Percentiles rank a stretch among this genome's conserved stretches.
Evolutionary conservation across 345 rosid genomes (phyloP).

Genomic region (Excoecaria cochinchinensis): DNA sequence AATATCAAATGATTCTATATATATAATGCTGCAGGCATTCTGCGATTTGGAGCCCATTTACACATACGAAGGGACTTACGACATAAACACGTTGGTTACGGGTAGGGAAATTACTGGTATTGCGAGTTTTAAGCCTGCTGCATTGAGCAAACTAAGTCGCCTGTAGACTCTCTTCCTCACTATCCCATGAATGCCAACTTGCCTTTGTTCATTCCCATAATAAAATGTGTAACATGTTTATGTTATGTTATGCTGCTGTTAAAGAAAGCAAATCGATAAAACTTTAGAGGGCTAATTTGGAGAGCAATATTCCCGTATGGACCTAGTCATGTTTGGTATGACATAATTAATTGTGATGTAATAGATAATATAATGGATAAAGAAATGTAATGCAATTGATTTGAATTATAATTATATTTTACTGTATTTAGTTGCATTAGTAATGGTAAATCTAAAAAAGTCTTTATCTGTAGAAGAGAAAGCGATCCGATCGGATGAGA

Average conservation of each 20-base stretch:
- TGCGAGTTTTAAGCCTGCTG: conserved; percentile 79
- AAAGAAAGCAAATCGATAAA: background rate
- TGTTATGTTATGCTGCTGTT: background rate
- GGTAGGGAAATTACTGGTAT: conserved; percentile 90
- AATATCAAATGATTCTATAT: background rate
- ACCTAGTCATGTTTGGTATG: no score
- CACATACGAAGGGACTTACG: conserved; percentile 93
- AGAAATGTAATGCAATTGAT: no score
- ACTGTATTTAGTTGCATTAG: no score
- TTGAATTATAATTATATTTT: no score
- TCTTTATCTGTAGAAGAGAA: no score
- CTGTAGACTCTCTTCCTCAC: conserved; percentile 30
- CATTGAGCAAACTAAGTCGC: conserved; percentile 52
- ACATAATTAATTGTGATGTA: no score
- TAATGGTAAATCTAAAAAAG: no score
- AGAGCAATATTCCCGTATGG: no score
- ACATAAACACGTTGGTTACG: conserved; percentile 83
- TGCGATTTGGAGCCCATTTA: conserved; percentile 97
- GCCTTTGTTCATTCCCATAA: no score
- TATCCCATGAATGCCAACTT: background rate
- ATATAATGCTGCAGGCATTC: conserved; percentile 62
- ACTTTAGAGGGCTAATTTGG: background rate
- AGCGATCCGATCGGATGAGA: no score
- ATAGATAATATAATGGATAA: no score
- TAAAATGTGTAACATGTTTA: no score